Percentiles rank a stretch among this genome's conserved stretches.
Conservation (phyloP, 108 stramenopile genomes). For the Seminavis robusta region DNA sequence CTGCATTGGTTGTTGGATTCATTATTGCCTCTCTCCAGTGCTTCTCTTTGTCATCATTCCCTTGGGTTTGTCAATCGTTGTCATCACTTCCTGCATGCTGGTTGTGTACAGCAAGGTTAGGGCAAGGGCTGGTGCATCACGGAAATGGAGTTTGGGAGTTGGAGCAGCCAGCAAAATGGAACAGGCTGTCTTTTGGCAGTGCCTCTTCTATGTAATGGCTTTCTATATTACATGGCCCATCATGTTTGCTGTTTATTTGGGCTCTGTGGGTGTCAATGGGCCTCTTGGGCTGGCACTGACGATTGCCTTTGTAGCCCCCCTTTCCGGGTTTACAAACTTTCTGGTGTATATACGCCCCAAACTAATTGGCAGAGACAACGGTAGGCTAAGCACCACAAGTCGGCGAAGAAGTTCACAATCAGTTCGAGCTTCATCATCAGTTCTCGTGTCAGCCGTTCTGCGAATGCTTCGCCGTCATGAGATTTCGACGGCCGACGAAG, state of each 20-base stretch:
- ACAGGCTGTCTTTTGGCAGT: not conserved
- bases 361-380: too few species aligned
- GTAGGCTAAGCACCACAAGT: too few species aligned
- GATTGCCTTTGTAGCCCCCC: slow-evolving; percentile 17
- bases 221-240: slow-evolving; percentile 6
- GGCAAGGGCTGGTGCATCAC: not conserved
- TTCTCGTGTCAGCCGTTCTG: too few species aligned
- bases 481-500: too few species aligned
- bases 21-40: not conserved
- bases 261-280: not conserved
- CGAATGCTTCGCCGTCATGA: too few species aligned
- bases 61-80: not conserved
- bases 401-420: too few species aligned
- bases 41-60: not conserved
- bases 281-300: not conserved
- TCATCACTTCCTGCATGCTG: not conserved
- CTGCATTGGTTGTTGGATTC: not conserved
- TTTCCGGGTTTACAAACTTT: slow-evolving; percentile 43
- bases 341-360: slow-evolving; percentile 37
- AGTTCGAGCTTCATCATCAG: too few species aligned
- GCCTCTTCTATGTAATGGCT: not conserved
- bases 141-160: not conserved
- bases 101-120: not conserved
- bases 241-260: not conserved
- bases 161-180: not conserved